phyloP scores from a whole-genome alignment of 129 eudicot species.

The Arctium minus region DNA sequence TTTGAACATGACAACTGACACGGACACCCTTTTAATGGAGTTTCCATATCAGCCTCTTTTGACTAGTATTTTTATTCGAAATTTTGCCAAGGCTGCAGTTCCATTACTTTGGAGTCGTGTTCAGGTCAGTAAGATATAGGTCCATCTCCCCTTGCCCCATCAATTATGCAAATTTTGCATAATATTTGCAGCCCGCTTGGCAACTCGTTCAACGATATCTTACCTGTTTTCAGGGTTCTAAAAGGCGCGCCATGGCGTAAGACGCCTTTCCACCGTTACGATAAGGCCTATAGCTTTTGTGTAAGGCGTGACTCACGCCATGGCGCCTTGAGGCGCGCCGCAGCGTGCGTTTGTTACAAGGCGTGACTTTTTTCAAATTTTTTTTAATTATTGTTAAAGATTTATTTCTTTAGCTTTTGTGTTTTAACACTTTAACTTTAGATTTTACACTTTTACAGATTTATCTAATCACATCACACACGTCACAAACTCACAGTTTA shows the following conservation, averaged over 20 bases:
- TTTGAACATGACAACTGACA: slow-evolving; percentile 63
- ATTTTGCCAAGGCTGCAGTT: slow-evolving; percentile 84
- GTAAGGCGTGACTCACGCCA: neutral
- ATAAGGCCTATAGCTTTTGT: neutral
- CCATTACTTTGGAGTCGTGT: slow-evolving; percentile 98
- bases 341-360: neutral
- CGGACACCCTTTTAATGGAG: slow-evolving; percentile 84
- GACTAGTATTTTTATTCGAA: slow-evolving; percentile 67
- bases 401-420: neutral
- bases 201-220: neutral
- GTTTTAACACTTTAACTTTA: neutral
- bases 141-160: neutral
- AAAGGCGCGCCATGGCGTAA: neutral
- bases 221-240: neutral
- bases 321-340: neutral
- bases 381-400: neutral
- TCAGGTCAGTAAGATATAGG: slow-evolving; percentile 51
- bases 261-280: neutral
- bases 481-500: neutral
- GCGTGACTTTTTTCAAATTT: neutral
- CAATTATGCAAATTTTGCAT: neutral
- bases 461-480: neutral
- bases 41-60: slow-evolving; percentile 92
- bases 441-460: neutral
- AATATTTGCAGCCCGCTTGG: neutral